phyloP scores from a whole-genome alignment of 768 basidiomycete genomes.

The Coprinellus micaceus region DNA sequence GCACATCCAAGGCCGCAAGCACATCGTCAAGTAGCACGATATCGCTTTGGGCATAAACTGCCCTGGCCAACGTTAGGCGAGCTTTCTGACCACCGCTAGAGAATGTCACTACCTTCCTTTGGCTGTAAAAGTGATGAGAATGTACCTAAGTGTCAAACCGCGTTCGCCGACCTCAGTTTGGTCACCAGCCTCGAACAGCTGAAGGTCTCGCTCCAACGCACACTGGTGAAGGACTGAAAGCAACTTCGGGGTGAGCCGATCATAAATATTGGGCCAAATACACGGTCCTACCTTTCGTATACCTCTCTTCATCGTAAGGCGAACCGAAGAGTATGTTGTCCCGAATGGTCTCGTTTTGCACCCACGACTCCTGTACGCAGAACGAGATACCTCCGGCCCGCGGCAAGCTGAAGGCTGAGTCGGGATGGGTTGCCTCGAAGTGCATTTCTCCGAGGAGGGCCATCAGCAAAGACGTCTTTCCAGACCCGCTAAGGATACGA shows the following conservation, averaged over 20 bases:
- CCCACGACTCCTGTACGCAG: conserved; percentile 84
- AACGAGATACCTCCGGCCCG: conserved; percentile 68
- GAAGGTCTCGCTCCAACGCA: conserved; percentile 67
- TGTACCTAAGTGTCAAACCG: conserved; percentile 49
- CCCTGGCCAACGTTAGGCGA: conserved; percentile 42
- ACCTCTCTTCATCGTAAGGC: conserved; percentile 71
- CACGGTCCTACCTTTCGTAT: conserved; percentile 46
- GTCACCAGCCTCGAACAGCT: conserved; percentile 66
- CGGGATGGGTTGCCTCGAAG: conserved; percentile 44
- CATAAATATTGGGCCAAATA: neutral
- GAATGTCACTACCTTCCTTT: neutral
- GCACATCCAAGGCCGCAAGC: conserved; percentile 55
- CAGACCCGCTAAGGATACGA: conserved; percentile 31
- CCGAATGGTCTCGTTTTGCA: conserved; percentile 74
- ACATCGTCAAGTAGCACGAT: conserved; percentile 74
- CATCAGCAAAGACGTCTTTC: conserved; percentile 63
- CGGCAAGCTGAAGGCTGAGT: conserved; percentile 72
- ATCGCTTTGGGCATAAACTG: conserved; percentile 46
- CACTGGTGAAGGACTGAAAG: conserved; percentile 62
- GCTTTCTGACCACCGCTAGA: conserved; percentile 43
- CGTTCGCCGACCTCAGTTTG: conserved; percentile 71
- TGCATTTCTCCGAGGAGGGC: conserved; percentile 69
- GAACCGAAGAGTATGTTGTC: conserved; percentile 84
- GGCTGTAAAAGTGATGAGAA: neutral
- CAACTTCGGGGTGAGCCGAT: neutral